Evolutionary conservation across 2,329 filamentous ascomycete genomes (phyloP).

Genomic region (Diplodia intermedia): DNA sequence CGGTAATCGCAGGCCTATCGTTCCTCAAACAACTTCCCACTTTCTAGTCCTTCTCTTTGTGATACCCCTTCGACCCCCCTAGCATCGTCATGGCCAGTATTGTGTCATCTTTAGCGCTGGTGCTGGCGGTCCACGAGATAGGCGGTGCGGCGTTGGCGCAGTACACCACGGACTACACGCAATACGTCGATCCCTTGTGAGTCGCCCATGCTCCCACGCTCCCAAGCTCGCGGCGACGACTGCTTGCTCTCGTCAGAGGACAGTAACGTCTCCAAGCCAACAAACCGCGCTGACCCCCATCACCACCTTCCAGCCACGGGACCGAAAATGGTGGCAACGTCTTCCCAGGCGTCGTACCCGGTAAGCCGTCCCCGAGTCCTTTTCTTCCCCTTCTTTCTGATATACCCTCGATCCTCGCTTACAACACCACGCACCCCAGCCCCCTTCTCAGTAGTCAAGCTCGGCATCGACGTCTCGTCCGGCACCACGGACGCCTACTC

Average conservation of each 20-base stretch:
- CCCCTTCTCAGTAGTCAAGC: conserved; percentile 48
- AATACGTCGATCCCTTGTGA: conserved; percentile 48
- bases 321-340: conserved; percentile 46
- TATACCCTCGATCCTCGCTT: not conserved
- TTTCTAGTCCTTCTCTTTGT: not conserved
- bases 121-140: not conserved
- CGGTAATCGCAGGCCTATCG: not conserved
- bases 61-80: not conserved
- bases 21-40: not conserved
- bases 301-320: conserved; percentile 36
- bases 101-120: conserved; percentile 11
- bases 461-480: conserved; percentile 45
- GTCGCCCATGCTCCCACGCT: conserved; percentile 1
- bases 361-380: conserved; percentile 30
- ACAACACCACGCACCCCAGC: conserved; percentile 32
- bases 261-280: no score
- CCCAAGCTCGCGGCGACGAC: not conserved
- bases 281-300: not conserved
- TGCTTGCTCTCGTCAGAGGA: not conserved
- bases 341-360: conserved; percentile 47
- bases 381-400: not conserved
- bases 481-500: conserved; percentile 46
- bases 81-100: not conserved
- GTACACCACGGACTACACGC: conserved; percentile 37
- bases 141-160: conserved; percentile 5